phyloP scores from a whole-genome alignment of 805 yeast species.

The Isabelozyma heimii region DNA sequence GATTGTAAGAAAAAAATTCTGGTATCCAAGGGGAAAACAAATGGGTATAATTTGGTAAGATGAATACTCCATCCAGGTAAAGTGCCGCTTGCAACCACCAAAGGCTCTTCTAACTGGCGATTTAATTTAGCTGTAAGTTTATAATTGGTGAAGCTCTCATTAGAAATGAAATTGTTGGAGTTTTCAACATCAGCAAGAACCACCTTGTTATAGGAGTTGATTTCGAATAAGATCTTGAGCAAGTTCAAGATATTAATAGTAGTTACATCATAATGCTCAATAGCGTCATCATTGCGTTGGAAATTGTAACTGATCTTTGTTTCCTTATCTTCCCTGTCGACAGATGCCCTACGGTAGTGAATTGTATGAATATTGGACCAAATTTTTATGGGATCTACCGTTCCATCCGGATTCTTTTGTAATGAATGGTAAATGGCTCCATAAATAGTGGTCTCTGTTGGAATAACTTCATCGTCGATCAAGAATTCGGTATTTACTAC shows the following conservation, averaged over 20 bases:
- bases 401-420: conserved; percentile 34
- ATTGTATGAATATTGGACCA: conserved; percentile 62
- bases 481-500: conserved; percentile 48
- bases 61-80: conserved; percentile 82
- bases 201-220: conserved; percentile 26
- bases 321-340: conserved; percentile 5
- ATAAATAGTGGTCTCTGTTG: conserved; percentile 68
- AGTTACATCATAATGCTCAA: conserved; percentile 20
- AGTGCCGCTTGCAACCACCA: conserved; percentile 81
- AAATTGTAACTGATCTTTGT: conserved; percentile 6
- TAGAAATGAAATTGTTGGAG: conserved; percentile 17
- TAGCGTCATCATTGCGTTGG: conserved; percentile 13
- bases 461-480: conserved; percentile 55
- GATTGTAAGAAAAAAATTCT: conserved; percentile 76
- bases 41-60: conserved; percentile 72
- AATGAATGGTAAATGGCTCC: conserved; percentile 65
- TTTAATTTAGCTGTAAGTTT: conserved; percentile 83
- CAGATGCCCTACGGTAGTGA: conserved; percentile 38
- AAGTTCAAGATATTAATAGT: conserved; percentile 45
- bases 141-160: conserved; percentile 58
- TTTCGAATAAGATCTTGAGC: conserved; percentile 44
- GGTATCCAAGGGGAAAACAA: conserved; percentile 80
- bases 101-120: conserved; percentile 84
- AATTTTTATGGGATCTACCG: conserved; percentile 46
- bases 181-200: conserved; percentile 1